Base-by-base conservation (phyloP, 306 rosid species). In the Cicer arietinum region DNA sequence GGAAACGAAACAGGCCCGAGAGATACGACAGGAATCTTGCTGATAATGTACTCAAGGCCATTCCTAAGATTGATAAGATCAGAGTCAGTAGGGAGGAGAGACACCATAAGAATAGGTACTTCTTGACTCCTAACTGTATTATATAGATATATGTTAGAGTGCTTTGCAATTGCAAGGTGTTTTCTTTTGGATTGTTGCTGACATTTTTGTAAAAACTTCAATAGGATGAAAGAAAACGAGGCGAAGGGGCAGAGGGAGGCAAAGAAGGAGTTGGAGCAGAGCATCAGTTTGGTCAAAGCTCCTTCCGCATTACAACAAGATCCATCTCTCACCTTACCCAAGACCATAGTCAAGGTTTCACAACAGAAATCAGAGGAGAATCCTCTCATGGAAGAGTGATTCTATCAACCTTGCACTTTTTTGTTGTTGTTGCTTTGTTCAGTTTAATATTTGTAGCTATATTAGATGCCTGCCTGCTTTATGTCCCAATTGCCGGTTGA, bases 1-100 rank as follows among this genome's bases (percentile, higher is more conserved):
- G 98, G 77, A 89, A 89, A 89, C 86, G 96, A 14, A 91, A 91
- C 79, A 89, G 94, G 73, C 96, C 96, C 0, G 94, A 89, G 82
- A 89, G 92, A 82, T 93, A 91, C 39, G 94, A 94, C 80, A 89
- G 98, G 80, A 91, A 86, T 73, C 68, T 89, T 43, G 20, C 90
- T 0, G 88, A 80, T 44, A 74, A 83, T 59, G 88, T 90, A 57
- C 75, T 86, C 67, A 87, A 81, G 89, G 98, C 96, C 70, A 89
- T 90, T 73, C 86, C 84, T 78, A 89, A 85, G 90, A 92, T 92
- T 47, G 87, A 79, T 51, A 92, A 90, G 59, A 80, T 92, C 80
- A 90, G 92, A 80, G 73, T 64, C 8, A 69, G 59, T 8, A 85
- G 96, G 77, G 90, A 77, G 72, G 83, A 66, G 40, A 77, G 43